Percentiles rank a stretch among this genome's conserved stretches.
Conservation (phyloP, 2,329 filamentous ascomycete species). For the Microdochium nivale region DNA sequence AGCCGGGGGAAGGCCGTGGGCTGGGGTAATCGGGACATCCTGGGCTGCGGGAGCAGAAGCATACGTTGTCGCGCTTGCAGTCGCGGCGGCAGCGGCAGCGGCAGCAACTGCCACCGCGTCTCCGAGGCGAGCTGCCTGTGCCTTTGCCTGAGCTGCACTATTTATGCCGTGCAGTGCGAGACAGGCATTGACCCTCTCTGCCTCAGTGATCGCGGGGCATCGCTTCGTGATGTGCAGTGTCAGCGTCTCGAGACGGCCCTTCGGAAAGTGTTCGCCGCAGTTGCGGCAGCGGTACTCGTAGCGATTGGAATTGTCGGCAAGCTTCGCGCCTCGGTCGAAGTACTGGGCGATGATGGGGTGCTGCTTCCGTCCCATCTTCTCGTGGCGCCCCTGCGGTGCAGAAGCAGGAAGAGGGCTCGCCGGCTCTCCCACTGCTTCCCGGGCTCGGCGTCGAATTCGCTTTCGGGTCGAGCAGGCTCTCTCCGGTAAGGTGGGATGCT, state of each 20-base stretch:
- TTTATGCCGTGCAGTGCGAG: conserved; percentile 64
- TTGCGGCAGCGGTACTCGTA: conserved; percentile 87
- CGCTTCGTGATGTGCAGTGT: conserved; percentile 77
- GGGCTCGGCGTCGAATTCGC: not conserved
- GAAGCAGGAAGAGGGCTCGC: not conserved
- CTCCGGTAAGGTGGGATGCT: too few species aligned
- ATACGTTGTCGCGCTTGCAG: conserved; percentile 2
- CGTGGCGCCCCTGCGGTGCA: not conserved
- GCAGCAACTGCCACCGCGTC: conserved; percentile 6
- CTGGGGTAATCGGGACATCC: not conserved
- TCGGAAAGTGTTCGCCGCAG: conserved; percentile 83
- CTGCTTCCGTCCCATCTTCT: conserved; percentile 68
- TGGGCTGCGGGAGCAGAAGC: not conserved
- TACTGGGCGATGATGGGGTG: conserved; percentile 81
- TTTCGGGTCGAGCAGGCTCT: too few species aligned
- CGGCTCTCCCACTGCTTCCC: not conserved
- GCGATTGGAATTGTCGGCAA: conserved; percentile 82
- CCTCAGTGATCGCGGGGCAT: conserved; percentile 69
- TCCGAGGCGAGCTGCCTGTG: not conserved
- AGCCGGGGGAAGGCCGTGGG: not conserved
- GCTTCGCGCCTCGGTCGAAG: conserved; percentile 78
- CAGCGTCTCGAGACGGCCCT: conserved; percentile 78
- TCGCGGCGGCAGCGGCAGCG: conserved; percentile 5
- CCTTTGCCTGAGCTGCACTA: conserved; percentile 26
- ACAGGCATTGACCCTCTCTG: conserved; percentile 67